phyloP scores from a whole-genome alignment of 768 basidiomycete species.

The Lyophyllum decastes region DNA sequence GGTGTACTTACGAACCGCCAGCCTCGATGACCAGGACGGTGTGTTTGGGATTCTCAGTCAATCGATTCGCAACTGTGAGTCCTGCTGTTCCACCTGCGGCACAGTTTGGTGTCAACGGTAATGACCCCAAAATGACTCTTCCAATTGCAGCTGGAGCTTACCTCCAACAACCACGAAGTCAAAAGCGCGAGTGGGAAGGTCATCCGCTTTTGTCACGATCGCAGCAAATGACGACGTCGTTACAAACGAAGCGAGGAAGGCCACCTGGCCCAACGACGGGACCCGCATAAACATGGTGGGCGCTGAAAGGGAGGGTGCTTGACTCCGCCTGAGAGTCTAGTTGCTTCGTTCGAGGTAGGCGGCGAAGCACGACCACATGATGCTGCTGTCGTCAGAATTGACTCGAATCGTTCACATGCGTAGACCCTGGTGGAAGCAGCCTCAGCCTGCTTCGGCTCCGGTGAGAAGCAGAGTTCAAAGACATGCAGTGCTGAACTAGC shows the following conservation, averaged over 20 bases:
- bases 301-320: neutral
- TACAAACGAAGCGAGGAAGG: neutral
- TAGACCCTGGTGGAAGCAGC: neutral
- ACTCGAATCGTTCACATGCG: neutral
- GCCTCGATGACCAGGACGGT: slow-evolving; percentile 22
- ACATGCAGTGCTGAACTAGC: neutral
- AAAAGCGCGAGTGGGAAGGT: slow-evolving; percentile 14
- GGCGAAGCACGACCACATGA: slow-evolving; percentile 1
- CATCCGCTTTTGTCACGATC: slow-evolving; percentile 7
- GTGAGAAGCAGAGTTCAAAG: neutral
- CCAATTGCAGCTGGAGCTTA: neutral
- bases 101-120: neutral
- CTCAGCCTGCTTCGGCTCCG: neutral
- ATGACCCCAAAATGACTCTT: too few species aligned
- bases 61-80: slow-evolving; percentile 20
- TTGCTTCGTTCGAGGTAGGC: neutral
- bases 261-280: neutral
- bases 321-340: neutral
- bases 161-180: slow-evolving; percentile 29
- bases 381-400: neutral
- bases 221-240: neutral
- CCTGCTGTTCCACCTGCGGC: slow-evolving; percentile 22
- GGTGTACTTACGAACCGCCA: slow-evolving; percentile 18
- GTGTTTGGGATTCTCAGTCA: slow-evolving; percentile 16
- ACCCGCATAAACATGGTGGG: neutral